phyloP scores from a whole-genome alignment of 169 alveolate species.

The Perkinsus marinus region DNA sequence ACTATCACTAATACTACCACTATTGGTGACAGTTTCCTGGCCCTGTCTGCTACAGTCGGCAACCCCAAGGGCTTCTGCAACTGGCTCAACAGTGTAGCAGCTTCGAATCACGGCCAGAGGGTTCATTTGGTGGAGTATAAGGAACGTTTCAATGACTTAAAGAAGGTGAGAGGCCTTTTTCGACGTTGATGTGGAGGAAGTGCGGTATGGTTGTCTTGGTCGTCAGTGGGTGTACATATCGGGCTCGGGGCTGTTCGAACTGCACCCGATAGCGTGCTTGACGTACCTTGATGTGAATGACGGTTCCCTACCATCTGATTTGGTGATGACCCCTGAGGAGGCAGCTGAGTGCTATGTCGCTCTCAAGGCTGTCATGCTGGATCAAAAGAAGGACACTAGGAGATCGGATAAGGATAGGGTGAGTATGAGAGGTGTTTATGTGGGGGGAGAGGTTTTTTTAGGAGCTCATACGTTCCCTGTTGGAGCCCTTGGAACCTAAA shows the following conservation, averaged over 20 bases:
- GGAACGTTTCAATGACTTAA: slow-evolving; percentile 25
- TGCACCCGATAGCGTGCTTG: slow-evolving; percentile 18
- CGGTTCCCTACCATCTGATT: neutral
- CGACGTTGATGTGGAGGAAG: neutral
- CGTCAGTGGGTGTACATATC: slow-evolving; percentile 13
- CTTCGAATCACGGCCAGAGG: neutral
- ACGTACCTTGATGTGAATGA: neutral
- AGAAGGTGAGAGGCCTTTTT: neutral
- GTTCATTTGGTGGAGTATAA: slow-evolving; percentile 13
- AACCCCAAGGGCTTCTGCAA: slow-evolving; percentile 55
- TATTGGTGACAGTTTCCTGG: slow-evolving; percentile 70
- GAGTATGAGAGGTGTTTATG: neutral
- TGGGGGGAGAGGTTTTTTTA: neutral
- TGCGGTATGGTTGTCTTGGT: neutral
- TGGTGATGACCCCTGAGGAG: neutral
- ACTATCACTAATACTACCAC: no score
- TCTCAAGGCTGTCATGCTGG: neutral
- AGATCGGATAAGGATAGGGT: neutral
- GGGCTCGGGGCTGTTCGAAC: slow-evolving; percentile 4
- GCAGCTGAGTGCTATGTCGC: neutral
- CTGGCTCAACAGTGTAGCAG: slow-evolving; percentile 35
- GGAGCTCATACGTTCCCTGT: neutral
- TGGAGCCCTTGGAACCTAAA: neutral
- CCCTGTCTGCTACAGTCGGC: slow-evolving; percentile 79
- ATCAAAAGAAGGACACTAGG: neutral